phyloP scores from a whole-genome alignment of 805 yeast genomes.

The Huiozyma sinensis region DNA sequence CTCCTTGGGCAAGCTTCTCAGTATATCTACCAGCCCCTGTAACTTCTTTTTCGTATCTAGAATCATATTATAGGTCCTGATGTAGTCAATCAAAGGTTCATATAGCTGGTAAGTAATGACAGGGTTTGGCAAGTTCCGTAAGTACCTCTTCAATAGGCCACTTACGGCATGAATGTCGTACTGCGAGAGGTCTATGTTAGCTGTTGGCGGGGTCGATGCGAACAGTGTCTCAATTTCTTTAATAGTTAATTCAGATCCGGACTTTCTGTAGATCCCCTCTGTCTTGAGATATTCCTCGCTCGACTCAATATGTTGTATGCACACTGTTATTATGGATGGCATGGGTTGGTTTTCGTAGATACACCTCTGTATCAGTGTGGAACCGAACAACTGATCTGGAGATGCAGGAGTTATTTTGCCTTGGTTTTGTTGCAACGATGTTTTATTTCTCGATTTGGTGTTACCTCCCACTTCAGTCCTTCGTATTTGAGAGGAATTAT shows the following conservation, averaged over 20 bases:
- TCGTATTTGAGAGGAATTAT: slow-evolving; percentile 6
- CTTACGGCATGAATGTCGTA: slow-evolving; percentile 83
- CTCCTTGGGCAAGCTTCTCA: slow-evolving; percentile 45
- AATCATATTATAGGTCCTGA: slow-evolving; percentile 25
- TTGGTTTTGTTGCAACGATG: not conserved
- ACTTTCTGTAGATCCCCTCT: slow-evolving; percentile 86
- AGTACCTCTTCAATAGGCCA: slow-evolving; percentile 74
- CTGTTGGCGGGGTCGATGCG: slow-evolving; percentile 1
- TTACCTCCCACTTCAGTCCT: slow-evolving; percentile 3
- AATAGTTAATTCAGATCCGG: slow-evolving; percentile 62
- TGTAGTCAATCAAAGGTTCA: slow-evolving; percentile 51
- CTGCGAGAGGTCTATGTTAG: slow-evolving; percentile 25
- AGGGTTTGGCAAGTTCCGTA: slow-evolving; percentile 79
- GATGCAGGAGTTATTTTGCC: not conserved
- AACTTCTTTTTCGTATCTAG: slow-evolving; percentile 5
- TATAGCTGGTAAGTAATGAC: slow-evolving; percentile 64
- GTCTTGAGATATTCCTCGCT: slow-evolving; percentile 49
- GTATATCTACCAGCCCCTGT: slow-evolving; percentile 8
- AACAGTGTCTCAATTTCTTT: slow-evolving; percentile 22
- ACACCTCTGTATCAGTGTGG: slow-evolving; percentile 55
- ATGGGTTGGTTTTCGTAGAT: slow-evolving; percentile 47
- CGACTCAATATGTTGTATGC: slow-evolving; percentile 66
- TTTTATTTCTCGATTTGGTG: not conserved
- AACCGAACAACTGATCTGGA: slow-evolving; percentile 11
- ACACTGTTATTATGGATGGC: slow-evolving; percentile 62